Base-by-base conservation (phyloP, 2,329 filamentous ascomycete genomes). In the Calonectria henricotiae region DNA sequence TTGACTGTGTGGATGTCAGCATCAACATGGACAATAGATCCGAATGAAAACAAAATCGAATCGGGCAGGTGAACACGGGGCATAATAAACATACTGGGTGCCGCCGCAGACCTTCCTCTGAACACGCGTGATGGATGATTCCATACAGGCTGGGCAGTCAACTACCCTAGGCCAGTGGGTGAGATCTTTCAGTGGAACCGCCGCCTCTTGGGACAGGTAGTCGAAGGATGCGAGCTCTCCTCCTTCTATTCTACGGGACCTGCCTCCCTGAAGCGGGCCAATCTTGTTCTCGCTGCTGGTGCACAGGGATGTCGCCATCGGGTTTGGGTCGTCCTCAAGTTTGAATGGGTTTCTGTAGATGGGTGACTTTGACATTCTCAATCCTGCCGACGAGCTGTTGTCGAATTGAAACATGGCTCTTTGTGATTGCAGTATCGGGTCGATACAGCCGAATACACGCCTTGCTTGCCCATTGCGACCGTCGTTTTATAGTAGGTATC, bases 121-220 rank as follows among this genome's bases (percentile, higher is more conserved):
- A 37, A 77, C 60, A 0, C 75, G 66, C 0, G 75, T 77, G 9
- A 77, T 62, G 5, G 75, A 76, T 2, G 74, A 23, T 4, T 75
- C 74, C 23, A 66, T 70, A 35, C 75, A 77, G 2, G 75, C 74
- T 3, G 75, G 75, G 15, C 75, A 77, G 1, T 66, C 12, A 1
- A 77, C 58, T 3, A 72, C 73, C 15, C 75, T 51, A 1, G 75
- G 75, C 75, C 75, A 77, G 30, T 76, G 65, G 2, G 70, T 72
- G 6, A 77, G 39, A 11, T 77, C 70, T 32, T 69, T 67, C 0
- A 77, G 58, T n/a, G 75, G 74, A 2, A 77, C 67, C 4, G 71
- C 23, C 7, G 65, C 67, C 3, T 75, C 73, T 4, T 62, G 62
- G 0, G 75, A 76, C 17, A 77, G 71, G 3, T 70, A 73, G 9